A percentile compares a stretch with the other conserved stretches of the same genome.
phyloP scores from a whole-genome alignment of 129 eudicot species.

The Arctium lappa region DNA sequence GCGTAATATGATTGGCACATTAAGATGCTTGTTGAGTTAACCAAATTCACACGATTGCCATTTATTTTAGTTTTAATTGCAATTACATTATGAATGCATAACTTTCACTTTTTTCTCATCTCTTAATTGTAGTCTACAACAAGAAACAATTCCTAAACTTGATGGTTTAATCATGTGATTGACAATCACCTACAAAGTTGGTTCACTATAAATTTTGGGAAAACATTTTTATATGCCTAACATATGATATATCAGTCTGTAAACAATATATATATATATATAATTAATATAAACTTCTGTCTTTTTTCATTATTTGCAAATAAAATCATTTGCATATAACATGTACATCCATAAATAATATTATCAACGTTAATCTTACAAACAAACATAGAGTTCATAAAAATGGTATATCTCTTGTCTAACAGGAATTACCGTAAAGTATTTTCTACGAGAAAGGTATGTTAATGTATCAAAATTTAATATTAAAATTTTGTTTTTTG shows the following conservation, averaged over 20 bases:
- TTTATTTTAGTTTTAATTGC: not conserved
- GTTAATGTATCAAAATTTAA: not conserved
- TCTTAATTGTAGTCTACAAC: conserved; percentile 13
- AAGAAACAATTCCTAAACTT: conserved; percentile 22
- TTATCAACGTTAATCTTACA: not conserved
- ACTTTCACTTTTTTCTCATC: not conserved
- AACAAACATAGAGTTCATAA: not conserved
- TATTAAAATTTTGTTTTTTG: not conserved
- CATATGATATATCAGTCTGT: not conserved
- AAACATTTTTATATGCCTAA: not conserved
- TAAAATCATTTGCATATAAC: not conserved
- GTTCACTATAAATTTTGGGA: not conserved
- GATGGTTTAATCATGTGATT: conserved; percentile 22
- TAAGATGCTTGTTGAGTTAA: conserved; percentile 3
- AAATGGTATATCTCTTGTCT: not conserved
- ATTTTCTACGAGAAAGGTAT: not conserved
- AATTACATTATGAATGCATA: not conserved
- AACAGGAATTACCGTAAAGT: not conserved
- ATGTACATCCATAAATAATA: not conserved
- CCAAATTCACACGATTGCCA: conserved; percentile 5
- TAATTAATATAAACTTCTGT: not conserved
- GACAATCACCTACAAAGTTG: conserved; percentile 14
- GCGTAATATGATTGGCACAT: not conserved
- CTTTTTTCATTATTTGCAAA: not conserved
- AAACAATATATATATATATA: not conserved